Evolutionary conservation across 768 basidiomycete genomes (phyloP).

Genomic region (Neoboletus magnificus): DNA sequence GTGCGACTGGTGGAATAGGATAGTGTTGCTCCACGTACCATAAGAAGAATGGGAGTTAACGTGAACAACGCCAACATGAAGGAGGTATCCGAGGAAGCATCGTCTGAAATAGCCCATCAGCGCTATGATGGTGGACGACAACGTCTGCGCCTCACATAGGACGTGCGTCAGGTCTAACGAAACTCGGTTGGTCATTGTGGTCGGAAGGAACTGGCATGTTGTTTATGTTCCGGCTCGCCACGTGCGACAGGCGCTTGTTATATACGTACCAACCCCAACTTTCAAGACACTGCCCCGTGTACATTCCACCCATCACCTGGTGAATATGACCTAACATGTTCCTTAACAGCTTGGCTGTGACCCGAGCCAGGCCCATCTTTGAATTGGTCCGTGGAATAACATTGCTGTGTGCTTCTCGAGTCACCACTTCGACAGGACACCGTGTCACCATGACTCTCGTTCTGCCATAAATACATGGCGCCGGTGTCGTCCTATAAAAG

Average conservation of each 20-base stretch:
- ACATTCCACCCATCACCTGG: neutral
- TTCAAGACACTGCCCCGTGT: neutral
- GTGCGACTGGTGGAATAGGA: neutral
- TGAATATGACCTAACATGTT: neutral
- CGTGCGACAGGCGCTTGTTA: neutral
- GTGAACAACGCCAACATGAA: slow-evolving; percentile 60
- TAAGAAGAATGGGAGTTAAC: slow-evolving; percentile 66
- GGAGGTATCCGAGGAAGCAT: slow-evolving; percentile 57
- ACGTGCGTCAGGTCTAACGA: slow-evolving; percentile 68
- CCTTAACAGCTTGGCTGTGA: neutral
- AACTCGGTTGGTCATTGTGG: slow-evolving; percentile 26
- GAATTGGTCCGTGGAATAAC: neutral
- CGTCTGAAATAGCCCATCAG: slow-evolving; percentile 40
- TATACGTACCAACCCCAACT: neutral
- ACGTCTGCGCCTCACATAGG: slow-evolving; percentile 43
- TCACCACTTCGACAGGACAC: neutral
- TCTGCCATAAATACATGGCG: neutral
- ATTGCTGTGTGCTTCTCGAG: slow-evolving; percentile 12
- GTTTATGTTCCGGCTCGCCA: neutral
- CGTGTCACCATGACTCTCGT: neutral
- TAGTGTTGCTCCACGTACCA: slow-evolving; percentile 42
- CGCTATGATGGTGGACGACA: neutral
- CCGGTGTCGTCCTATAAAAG: slow-evolving; percentile 12
- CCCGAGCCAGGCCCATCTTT: neutral
- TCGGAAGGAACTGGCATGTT: neutral